These are phyloP conservation scores for Coniochaeta sp. DNA, from an alignment of 2,329 filamentous ascomycete species.

Conservation along the genomic window DNA sequence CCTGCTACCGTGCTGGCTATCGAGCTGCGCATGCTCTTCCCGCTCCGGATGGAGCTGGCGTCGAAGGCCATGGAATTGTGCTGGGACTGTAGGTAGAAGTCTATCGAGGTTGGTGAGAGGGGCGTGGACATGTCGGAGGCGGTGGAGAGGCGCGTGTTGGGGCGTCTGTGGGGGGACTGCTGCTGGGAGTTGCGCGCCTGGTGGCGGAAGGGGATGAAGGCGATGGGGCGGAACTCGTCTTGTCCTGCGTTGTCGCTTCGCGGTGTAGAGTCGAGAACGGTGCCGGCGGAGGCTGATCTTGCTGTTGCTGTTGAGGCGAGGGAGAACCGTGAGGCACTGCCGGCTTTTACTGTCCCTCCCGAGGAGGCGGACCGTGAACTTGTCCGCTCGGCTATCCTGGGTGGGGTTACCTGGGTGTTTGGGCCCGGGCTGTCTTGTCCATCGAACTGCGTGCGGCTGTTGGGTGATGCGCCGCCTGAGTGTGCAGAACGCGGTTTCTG, in stretches of 20 bases:
- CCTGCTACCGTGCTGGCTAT: not conserved
- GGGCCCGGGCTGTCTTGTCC: not conserved
- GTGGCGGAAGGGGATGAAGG: slow-evolving; percentile 3
- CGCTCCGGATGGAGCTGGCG: slow-evolving; percentile 25
- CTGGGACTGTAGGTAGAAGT: slow-evolving; percentile 36
- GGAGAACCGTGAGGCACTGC: slow-evolving; percentile 26
- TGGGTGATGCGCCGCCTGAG: not conserved
- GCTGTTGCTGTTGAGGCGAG: slow-evolving; percentile 27
- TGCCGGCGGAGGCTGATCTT: slow-evolving; percentile 16
- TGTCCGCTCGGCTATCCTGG: slow-evolving; percentile 16
- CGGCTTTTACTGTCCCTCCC: slow-evolving; percentile 9
- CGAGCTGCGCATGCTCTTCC: slow-evolving; percentile 9
- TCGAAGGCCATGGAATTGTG: slow-evolving; percentile 12
- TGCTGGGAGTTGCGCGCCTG: not conserved
- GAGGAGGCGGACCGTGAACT: slow-evolving; percentile 20
- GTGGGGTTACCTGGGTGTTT: slow-evolving; percentile 6
- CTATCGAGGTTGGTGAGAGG: slow-evolving; percentile 43
- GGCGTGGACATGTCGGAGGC: slow-evolving; percentile 29
- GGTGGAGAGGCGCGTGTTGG: slow-evolving; percentile 7
- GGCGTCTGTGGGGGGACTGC: not conserved
- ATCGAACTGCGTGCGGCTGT: not conserved
- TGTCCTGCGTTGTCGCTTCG: not conserved
- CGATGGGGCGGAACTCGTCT: not conserved
- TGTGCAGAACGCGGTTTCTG: not conserved
- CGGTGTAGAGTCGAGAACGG: not conserved